Evolutionary conservation across 768 basidiomycete species (phyloP).

Genomic region (Rickenella mellea): DNA sequence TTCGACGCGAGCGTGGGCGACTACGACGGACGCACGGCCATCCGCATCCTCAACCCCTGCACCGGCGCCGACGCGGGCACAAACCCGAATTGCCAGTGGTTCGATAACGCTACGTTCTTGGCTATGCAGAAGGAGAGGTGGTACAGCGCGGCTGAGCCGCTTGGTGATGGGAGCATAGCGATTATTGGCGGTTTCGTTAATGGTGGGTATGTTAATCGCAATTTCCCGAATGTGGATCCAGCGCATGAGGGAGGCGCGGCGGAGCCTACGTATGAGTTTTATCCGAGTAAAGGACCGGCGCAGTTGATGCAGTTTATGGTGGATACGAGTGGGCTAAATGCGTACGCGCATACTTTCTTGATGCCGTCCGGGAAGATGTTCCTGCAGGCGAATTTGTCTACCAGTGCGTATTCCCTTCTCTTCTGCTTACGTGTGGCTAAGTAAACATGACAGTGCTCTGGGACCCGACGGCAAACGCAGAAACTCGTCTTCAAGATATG

Average conservation of each 20-base stretch:
- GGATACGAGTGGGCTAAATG: constrained; percentile 66
- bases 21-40: constrained; percentile 70
- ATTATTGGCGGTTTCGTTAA: constrained; percentile 76
- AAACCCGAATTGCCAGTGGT: constrained; percentile 58
- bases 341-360: constrained; percentile 66
- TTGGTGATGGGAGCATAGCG: constrained; percentile 67
- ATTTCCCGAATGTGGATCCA: constrained; percentile 62
- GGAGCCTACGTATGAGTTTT: constrained; percentile 80
- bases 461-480: constrained; percentile 45
- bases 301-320: constrained; percentile 58
- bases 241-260: constrained; percentile 55
- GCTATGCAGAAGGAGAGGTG: constrained; percentile 63
- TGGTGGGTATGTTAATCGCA: constrained; percentile 74
- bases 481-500: constrained; percentile 63
- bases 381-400: constrained; percentile 74
- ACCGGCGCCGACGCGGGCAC: constrained; percentile 21
- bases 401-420: constrained; percentile 36
- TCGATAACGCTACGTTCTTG: constrained; percentile 52
- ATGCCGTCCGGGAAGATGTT: constrained; percentile 73
- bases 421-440: not conserved
- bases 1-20: constrained; percentile 68
- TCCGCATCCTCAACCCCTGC: constrained; percentile 80
- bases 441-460: constrained; percentile 27
- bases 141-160: constrained; percentile 71
- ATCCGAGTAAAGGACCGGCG: constrained; percentile 46